Evolutionary conservation across 2,329 filamentous ascomycete species (phyloP), one percentile per base, ranked within the genome.

Genomic region (Nigrospora oryzae): DNA sequence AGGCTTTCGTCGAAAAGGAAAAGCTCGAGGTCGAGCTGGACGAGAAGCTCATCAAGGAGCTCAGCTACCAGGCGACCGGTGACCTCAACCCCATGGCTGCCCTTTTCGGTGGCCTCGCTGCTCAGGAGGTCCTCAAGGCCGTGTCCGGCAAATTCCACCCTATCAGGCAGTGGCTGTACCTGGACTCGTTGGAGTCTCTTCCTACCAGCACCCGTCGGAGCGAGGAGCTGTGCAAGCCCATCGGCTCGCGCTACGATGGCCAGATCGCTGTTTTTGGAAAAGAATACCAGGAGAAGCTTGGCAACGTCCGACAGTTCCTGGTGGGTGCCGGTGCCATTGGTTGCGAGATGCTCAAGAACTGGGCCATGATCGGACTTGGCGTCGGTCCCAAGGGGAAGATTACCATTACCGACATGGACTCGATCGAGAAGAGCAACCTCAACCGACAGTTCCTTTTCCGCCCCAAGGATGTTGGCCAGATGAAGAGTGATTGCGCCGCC

Each of bases 271-370:
- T 98, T 1, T 95, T 98, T 53, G 93, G 93, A 50, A 84, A 79
- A 57, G 87, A 95, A 51, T 98, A 84, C 66, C 93, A 98, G 66
- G 85, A 95, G 42, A 96, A 95, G 74, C 78, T 98, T 54, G 79
- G 84, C 49, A 95, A 96, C 57, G 68, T 93, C 49, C 93, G 84
- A 59, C 82, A 97, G 57, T 98, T 98, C 72, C 75, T 98, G 45
- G 93, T 98, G 46, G 93, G 93, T 54, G 89, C 93, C 39, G 93
- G 93, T 57, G 93, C 94, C 51, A 98, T 98, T 63, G 93, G 93
- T 38, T 98, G 93, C 60, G 93, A 98, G 63, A 98, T 97, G 86
- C 72, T 98, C 54, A 98, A 98, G 79, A 97, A 97, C 66, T 98
- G 93, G 90, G 91, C 94, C 33, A 94, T 98, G 90, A 95, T 97